These are phyloP conservation scores for Hirschioporus abietinus DNA, from an alignment of 768 basidiomycete genomes.

Conservation along the genomic window DNA sequence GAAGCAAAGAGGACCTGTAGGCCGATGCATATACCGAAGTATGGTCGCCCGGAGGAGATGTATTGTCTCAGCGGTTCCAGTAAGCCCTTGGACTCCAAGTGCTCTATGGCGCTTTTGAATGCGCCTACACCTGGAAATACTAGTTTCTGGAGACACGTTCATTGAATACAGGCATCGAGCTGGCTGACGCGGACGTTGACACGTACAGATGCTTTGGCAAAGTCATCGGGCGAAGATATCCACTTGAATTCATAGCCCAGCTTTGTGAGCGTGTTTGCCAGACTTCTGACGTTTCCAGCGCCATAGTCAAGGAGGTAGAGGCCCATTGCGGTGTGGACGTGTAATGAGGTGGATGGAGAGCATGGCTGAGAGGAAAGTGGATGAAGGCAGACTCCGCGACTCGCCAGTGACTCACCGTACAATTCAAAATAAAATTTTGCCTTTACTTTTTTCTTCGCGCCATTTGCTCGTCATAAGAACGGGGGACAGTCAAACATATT, in stretches of 20 bases:
- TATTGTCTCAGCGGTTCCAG: conserved; percentile 78
- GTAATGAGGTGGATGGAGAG: conserved; percentile 4
- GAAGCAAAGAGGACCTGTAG: conserved; percentile 93
- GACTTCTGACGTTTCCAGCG: conserved; percentile 89
- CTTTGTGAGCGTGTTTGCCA: conserved; percentile 83
- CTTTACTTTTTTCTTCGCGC: neutral
- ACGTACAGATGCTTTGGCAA: conserved; percentile 85
- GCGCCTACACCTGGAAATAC: conserved; percentile 97
- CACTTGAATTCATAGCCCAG: conserved; percentile 87
- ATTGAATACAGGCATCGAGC: conserved; percentile 13
- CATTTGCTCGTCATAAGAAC: neutral
- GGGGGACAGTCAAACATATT: too few species aligned
- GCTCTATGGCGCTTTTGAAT: conserved; percentile 81
- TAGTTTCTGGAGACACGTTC: conserved; percentile 56
- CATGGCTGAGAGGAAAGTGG: conserved; percentile 4
- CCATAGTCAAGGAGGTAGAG: conserved; percentile 96
- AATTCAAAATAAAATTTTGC: conserved; percentile 1
- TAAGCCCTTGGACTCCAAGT: conserved; percentile 67
- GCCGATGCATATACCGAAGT: conserved; percentile 98
- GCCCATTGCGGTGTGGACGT: conserved; percentile 29
- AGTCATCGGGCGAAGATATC: conserved; percentile 78
- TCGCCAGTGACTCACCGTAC: neutral
- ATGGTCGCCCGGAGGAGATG: conserved; percentile 83
- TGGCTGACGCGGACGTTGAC: conserved; percentile 6
- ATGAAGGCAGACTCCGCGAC: neutral